Evolutionary conservation across 306 rosid genomes (phyloP), one percentile per base, ranked within the genome.

Genomic region (Medicago lupulina): DNA sequence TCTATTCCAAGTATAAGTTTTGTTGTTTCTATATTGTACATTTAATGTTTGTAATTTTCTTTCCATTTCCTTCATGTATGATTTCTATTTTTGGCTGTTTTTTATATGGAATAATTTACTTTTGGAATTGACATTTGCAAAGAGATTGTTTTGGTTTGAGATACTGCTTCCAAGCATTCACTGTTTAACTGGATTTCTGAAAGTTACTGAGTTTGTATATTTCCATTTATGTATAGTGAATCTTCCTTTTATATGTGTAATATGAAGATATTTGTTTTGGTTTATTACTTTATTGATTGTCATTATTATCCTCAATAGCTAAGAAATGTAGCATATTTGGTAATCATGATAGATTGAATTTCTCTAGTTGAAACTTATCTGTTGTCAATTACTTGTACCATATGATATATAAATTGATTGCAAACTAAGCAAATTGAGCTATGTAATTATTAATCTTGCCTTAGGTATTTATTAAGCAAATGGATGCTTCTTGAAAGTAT

Each of bases 311-410:
- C 40, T 44, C 34, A 74, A 49, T 49, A 60, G 49, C 60, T 41
- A 17, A 70, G n/a, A n/a, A 64, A 53, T 28, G 61, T 43, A 14
- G 54, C 59, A 53, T 15, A 70, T 63, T 53, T 36, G 34, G 31
- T 54, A 19, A 44, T 70, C 49, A 11, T 46, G 64, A 71, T 47
- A 76, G 39, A 76, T 53, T 70, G 71, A 61, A 31, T 71, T 70
- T 10, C 70, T 53, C 9, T 40, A 55, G 54, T 73, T 67, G 60
- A 64, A 66, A 39, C 51, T 61, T 43, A 9, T 50, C 36, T 68
- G 51, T 31, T 62, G 54, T 78, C 73, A 31, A 18, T 62, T 51
- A 53, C 64, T 40, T 58, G 16, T 75, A 9, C 55, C 63, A 28
- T 67, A 9, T 40, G 47, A 9, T 15, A 12, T 9, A 31, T 50